Evolutionary conservation across 2,329 filamentous ascomycete species (phyloP), one percentile per base, ranked within the genome.

Genomic region (Fusarium nygamai): DNA sequence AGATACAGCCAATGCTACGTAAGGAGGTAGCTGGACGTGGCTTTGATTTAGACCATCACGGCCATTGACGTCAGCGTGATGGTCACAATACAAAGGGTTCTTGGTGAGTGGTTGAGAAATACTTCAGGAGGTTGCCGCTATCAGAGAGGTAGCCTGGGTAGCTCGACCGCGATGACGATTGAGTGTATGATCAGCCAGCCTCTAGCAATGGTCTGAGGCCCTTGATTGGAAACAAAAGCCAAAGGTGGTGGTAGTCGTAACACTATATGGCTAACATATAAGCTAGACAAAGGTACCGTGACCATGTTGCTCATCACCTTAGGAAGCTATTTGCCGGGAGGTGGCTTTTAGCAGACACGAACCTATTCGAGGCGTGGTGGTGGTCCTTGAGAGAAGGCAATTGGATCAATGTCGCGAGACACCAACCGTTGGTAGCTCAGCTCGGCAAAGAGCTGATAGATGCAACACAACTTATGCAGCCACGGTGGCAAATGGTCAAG

Each of bases 1-100:
- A 58, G 50, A 67, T 54, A 61, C 48, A 27, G 61, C 48, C 44
- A 60, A 61, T 29, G 47, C 53, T 46, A 69, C 68, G 64, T 39
- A 61, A 67, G 31, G 29, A 56, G 48, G 48, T 44, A 68, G 61
- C 43, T 33, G 58, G 48, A 33, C 57, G 74, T 73, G 72, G 75
- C 71, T 69, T 61, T 47, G 67, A 61, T 60, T 47, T 66, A 54
- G 75, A 75, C 74, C 69, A 61, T 74, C 72, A 54, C 31, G 63
- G 65, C 69, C 68, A 67, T 78, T 78, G 78, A 79, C 78, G 78
- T 79, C 78, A 79, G 71, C 62, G 70, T 77, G 72, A 78, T 78
- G 75, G 71, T 77, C 75, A 77, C 76, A 62, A 77, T 74, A 76
- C 48, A 61, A 68, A 68, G 34, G 27, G 29, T 47, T 24, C 34